A percentile compares a stretch with the other conserved stretches of the same genome.
These are phyloP conservation scores for Podospora tetraspora DNA, from an alignment of 495 filamentous ascomycete genomes.

Conservation along the genomic window DNA sequence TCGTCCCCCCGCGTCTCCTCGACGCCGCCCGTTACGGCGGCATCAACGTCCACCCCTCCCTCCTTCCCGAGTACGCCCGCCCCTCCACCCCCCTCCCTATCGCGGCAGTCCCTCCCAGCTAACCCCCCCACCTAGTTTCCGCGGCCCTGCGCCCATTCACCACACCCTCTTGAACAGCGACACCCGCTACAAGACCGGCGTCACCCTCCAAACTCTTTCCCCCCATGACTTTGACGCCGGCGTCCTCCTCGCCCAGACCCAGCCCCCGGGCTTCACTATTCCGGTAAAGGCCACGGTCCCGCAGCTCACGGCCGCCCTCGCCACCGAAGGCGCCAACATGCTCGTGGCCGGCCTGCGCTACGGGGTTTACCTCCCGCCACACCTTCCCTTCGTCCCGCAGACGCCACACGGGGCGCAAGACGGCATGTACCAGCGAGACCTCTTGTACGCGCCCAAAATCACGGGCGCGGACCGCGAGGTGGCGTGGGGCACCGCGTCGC, in stretches of 20 bases:
- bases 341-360: constrained; percentile 55
- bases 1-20: constrained; percentile 75
- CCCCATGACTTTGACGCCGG: constrained; percentile 71
- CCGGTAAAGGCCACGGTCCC: constrained; percentile 7
- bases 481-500: neutral
- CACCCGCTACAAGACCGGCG: constrained; percentile 48
- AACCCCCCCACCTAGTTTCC: constrained; percentile 49
- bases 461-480: neutral
- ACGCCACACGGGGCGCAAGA: neutral
- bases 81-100: neutral
- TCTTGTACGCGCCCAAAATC: constrained; percentile 1
- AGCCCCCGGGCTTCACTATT: constrained; percentile 29
- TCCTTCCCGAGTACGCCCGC: constrained; percentile 68
- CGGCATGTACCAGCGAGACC: neutral
- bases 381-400: constrained; percentile 26
- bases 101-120: neutral
- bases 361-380: constrained; percentile 61
- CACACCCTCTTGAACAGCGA: constrained; percentile 62
- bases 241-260: constrained; percentile 58
- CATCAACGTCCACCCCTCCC: constrained; percentile 90
- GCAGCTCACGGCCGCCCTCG: constrained; percentile 35
- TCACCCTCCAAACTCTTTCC: constrained; percentile 83
- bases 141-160: constrained; percentile 69
- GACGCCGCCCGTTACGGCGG: constrained; percentile 69
- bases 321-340: constrained; percentile 52